Base-by-base conservation (phyloP, 2,329 filamentous ascomycete species). In the Colletotrichum gigasporum region DNA sequence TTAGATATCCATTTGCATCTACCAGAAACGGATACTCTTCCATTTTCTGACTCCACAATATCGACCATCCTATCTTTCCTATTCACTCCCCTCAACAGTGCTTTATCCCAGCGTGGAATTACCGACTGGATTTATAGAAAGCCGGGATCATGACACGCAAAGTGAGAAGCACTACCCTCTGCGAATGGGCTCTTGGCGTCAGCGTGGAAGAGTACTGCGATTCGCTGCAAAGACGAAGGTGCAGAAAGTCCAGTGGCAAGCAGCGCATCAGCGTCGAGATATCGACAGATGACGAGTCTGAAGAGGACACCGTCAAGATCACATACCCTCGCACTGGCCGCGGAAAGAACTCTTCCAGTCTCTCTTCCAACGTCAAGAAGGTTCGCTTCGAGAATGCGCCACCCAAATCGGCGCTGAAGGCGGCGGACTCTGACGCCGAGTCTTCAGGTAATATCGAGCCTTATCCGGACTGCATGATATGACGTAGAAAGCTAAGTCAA, bases 241-340 rank as follows among this genome's bases (percentile, higher is more conserved):
- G 54, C 56, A 48, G 39, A 20, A 61, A 56, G 30, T 63, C 66
- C 22, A 54, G 68, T 47, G 73, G 74, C 16, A 71, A 80, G 10
- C 63, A 57, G 26, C 58, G 58, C 11, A 62, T 65, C 28, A 57
- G 59, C 57, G 70, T 85, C 30, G 76, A 82, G 53, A 70, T 85
- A 2, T 76, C 78, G 12, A 85, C 84, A 10, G 83, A 87, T 65
- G 83, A 86, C 42, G 82, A 85, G 58, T 79, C 77, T n/a, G 79
- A 81, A 7, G 75, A 79, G 24, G 84, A 87, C 54, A 80, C 77
- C 3, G 71, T 86, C 55, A 78, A 73, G 16, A 71, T 87, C 35
- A 83, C 81, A 2, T 83, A 84, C 53, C 83, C 84, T 1, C 80
- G 83, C 54, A 72, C 75, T 4, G 69, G 75, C 14, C 63, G 61